Percentiles rank a stretch among this genome's conserved stretches.
phyloP scores from a whole-genome alignment of 768 basidiomycete species.

The Amylocystis lapponica region DNA sequence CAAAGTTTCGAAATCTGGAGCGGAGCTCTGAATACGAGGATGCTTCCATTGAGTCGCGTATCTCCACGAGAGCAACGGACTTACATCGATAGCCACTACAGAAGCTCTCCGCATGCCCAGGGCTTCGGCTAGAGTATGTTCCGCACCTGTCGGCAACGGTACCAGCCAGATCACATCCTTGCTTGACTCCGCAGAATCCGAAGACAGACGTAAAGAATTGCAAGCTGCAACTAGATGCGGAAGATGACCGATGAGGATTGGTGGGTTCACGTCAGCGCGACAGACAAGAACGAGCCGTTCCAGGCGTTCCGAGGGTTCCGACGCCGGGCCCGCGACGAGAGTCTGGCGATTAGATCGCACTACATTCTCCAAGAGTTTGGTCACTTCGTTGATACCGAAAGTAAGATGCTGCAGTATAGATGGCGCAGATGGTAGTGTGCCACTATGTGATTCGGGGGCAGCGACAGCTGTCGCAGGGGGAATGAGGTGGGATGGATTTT shows the following conservation, averaged over 20 bases:
- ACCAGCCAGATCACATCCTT: conserved; percentile 44
- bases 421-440: conserved; percentile 21
- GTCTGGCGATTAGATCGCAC: conserved; percentile 23
- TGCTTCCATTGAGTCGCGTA: no score
- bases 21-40: conserved; percentile 29
- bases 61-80: conserved; percentile 21
- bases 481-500: not conserved
- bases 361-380: conserved; percentile 63
- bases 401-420: conserved; percentile 41
- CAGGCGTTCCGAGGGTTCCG: not conserved
- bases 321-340: not conserved
- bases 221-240: conserved; percentile 73
- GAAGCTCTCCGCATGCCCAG: conserved; percentile 66
- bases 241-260: conserved; percentile 65
- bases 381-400: conserved; percentile 78
- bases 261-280: conserved; percentile 68
- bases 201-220: conserved; percentile 40
- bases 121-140: conserved; percentile 49
- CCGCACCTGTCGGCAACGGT: conserved; percentile 63
- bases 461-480: not conserved
- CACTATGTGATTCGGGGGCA: not conserved
- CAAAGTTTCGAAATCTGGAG: conserved; percentile 31
- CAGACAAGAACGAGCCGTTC: conserved; percentile 57
- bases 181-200: conserved; percentile 10
- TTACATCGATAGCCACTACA: conserved; percentile 62